Evolutionary conservation across 495 filamentous ascomycete species (phyloP).

Genomic region (Hyaloscypha variabilis): DNA sequence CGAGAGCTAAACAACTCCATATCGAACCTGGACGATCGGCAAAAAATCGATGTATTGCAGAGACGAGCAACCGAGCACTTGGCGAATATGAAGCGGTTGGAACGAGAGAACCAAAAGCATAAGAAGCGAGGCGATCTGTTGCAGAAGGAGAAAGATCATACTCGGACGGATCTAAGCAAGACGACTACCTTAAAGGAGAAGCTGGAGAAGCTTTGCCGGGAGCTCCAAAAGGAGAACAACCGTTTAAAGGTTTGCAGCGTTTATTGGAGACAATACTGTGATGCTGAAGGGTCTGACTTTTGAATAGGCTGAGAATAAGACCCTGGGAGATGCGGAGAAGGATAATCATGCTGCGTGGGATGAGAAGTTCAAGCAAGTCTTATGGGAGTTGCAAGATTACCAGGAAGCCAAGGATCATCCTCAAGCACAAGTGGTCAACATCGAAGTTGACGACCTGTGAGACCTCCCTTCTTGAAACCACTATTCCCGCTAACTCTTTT

Average conservation of each 20-base stretch:
- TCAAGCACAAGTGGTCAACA: conserved; percentile 70
- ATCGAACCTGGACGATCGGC: conserved; percentile 71
- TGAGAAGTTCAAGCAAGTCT: conserved; percentile 73
- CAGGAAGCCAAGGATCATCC: conserved; percentile 77
- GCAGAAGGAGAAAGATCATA: conserved; percentile 95
- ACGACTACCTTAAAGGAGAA: conserved; percentile 88
- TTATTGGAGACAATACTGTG: not conserved
- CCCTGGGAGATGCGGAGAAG: conserved; percentile 79
- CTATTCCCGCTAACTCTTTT: conserved; percentile 11
- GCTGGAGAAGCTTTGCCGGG: conserved; percentile 89
- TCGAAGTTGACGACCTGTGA: conserved; percentile 87
- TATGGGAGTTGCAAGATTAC: conserved; percentile 79
- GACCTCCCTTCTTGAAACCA: conserved; percentile 30
- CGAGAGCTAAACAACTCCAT: conserved; percentile 83
- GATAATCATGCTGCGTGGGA: conserved; percentile 82
- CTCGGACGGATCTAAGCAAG: conserved; percentile 83
- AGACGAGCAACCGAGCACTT: conserved; percentile 90
- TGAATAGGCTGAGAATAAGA: conserved; percentile 84
- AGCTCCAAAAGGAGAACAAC: conserved; percentile 94
- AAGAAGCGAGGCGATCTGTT: conserved; percentile 94
- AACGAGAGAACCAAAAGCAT: conserved; percentile 90
- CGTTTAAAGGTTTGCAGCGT: conserved; percentile 78
- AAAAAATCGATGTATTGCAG: conserved; percentile 82
- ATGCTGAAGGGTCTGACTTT: conserved; percentile 18
- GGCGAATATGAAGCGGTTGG: conserved; percentile 90